A percentile compares a stretch with the other conserved stretches of the same genome.
Evolutionary conservation across 768 basidiomycete genomes (phyloP).

Genomic region (Pulveroboletus sp.): DNA sequence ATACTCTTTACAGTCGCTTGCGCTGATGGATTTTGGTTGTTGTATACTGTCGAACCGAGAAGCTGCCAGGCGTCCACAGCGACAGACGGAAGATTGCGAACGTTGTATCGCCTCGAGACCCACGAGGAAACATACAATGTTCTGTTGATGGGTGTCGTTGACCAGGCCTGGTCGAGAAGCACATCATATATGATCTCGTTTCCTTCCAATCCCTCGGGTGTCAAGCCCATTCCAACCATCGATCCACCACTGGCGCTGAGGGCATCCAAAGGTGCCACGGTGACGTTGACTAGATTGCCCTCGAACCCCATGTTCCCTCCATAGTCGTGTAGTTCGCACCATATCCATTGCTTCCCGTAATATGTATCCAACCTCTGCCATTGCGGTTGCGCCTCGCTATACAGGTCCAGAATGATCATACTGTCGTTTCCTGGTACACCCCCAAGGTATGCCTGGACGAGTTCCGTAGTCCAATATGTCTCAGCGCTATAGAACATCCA

Average conservation of each 20-base stretch:
- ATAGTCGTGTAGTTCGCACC: constrained; percentile 40
- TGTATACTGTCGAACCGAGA: constrained; percentile 37
- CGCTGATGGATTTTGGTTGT: constrained; percentile 30
- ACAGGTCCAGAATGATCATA: constrained; percentile 42
- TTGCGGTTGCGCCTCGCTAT: constrained; percentile 38
- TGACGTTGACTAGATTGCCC: constrained; percentile 36
- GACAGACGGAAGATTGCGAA: constrained; percentile 22
- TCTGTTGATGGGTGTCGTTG: constrained; percentile 30
- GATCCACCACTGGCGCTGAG: constrained; percentile 28
- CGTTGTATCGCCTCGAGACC: constrained; percentile 34
- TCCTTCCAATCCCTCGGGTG: constrained; percentile 40
- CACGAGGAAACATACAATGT: constrained; percentile 32
- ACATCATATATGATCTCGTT: constrained; percentile 43
- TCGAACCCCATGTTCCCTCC: constrained; percentile 39
- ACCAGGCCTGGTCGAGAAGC: constrained; percentile 42
- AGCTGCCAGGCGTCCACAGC: constrained; percentile 35
- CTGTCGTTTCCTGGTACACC: constrained; percentile 35
- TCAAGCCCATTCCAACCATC: constrained; percentile 39
- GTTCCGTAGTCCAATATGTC: constrained; percentile 39
- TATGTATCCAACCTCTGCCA: constrained; percentile 39
- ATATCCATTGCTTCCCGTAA: constrained; percentile 40
- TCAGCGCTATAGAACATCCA: constrained; percentile 38
- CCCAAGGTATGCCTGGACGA: constrained; percentile 37
- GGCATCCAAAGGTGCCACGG: constrained; percentile 29
- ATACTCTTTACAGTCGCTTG: constrained; percentile 38